These are phyloP conservation scores for Lagerstroemia speciosa DNA, from an alignment of 345 rosid genomes.

Conservation along the genomic window DNA sequence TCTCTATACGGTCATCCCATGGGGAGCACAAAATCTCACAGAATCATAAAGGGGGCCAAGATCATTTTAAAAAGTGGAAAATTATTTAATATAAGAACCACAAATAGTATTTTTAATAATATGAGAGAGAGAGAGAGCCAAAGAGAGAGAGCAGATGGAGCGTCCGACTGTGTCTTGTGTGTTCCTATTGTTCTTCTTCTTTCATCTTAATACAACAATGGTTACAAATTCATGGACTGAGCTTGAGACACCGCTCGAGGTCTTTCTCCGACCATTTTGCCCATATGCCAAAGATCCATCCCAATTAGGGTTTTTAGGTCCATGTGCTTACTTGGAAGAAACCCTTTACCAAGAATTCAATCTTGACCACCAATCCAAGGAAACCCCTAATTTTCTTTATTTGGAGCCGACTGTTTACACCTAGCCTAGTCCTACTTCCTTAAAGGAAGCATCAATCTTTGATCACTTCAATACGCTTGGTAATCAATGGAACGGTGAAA, in stretches of 20 bases:
- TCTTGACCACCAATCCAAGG: neutral
- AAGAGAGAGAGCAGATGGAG: no score
- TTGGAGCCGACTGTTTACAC: neutral
- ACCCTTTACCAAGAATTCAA: neutral
- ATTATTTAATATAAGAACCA: slow-evolving; percentile 25
- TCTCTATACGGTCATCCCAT: slow-evolving; percentile 15
- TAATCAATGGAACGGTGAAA: neutral
- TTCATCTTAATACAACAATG: slow-evolving; percentile 8
- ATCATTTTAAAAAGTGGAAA: slow-evolving; percentile 16
- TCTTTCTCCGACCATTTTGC: neutral
- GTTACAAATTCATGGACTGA: neutral
- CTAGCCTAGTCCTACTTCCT: neutral
- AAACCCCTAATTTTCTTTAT: neutral
- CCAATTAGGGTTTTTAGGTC: neutral
- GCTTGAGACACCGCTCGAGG: neutral
- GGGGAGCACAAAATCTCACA: slow-evolving; percentile 50
- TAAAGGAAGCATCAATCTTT: neutral
- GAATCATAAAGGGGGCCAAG: slow-evolving; percentile 35
- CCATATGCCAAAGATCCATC: neutral
- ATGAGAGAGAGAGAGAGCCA: slow-evolving; percentile 21
- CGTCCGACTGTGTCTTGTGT: neutral
- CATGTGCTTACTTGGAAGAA: neutral
- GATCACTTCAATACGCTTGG: neutral
- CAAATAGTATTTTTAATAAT: slow-evolving; percentile 28
- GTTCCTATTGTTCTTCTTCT: slow-evolving; percentile 4